Base-by-base conservation (phyloP, 139 green algal species). In the Chlorella sp. region DNA sequence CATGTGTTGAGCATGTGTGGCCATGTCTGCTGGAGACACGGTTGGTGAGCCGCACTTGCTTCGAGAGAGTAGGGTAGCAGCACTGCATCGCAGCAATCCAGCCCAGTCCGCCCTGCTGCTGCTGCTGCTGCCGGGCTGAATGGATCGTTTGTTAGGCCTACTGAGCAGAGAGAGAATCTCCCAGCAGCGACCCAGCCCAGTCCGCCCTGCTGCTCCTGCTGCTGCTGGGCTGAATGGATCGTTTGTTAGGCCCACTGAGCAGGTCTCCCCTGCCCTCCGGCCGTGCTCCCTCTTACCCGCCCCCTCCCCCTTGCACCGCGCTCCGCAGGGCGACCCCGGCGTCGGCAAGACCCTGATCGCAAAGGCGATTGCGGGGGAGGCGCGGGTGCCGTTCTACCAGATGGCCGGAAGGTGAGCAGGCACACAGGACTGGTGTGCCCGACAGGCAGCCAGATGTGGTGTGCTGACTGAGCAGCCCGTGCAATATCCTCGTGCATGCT, bases 331-430 rank as follows among this genome's bases (percentile, higher is more conserved):
- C 16, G 96, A 94, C 37, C 97, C 97, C 3, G 96, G 96, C 30
- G 96, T 95, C 7, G 98, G 98, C 80, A 99, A 99, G 92, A 98
- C 97, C 15, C 92, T 99, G 4, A 93, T 99, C 83, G 97, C 97
- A 78, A 99, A 99, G 93, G 98, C 98, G 0, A 95, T 99, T 66
- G 98, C 97, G 68, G 97, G 96, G 7, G 97, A 98, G 92, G 96
- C 95, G 2, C 92, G 91, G 53, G 96, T 99, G 48, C 95, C 96
- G n/a, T 99, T 99, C 92, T 99, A 96, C 93, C 92, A 96, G 91
- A 99, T 99, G 96, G 92, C 92, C 22, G 98, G 98, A 69, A 90
- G 86, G 86, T 90, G 86, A 2, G 86, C 15, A 24, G 11, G n/a
- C 22, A 16, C 2, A 7, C 3, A 73, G 24, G 24, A 19, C 21